Percentiles rank a stretch among this genome's conserved stretches.
Conservation (phyloP, 164 flowering plant species). For the Warburgia ugandensis region DNA sequence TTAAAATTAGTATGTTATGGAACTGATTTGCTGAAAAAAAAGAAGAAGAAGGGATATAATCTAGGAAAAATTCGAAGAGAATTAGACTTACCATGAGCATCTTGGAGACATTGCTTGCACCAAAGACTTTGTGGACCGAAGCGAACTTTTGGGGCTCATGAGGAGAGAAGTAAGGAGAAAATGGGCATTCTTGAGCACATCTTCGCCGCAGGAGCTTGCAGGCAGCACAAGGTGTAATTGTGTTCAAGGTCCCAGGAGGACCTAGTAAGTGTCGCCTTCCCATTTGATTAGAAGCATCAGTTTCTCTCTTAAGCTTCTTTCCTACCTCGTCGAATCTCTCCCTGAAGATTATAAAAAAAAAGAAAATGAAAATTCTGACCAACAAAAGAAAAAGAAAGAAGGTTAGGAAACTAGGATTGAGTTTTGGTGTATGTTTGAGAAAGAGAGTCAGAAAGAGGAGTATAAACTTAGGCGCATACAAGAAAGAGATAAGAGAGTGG, state of each 20-base stretch:
- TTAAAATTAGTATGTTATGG: neutral
- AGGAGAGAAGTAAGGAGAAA: conserved; percentile 93
- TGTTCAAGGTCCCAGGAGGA: conserved; percentile 61
- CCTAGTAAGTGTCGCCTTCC: conserved; percentile 68
- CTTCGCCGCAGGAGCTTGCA: conserved; percentile 82
- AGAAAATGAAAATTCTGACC: neutral
- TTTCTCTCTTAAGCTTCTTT: conserved; percentile 71
- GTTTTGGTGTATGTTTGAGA: neutral
- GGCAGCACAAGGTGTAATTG: conserved; percentile 91
- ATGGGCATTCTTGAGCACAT: conserved; percentile 92
- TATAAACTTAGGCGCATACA: neutral
- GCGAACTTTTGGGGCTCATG: conserved; percentile 94
- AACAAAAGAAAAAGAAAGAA: neutral
- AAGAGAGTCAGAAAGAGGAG: too few species aligned
- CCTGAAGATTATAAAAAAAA: conserved; percentile 20
- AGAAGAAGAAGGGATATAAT: neutral
- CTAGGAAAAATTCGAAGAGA: neutral
- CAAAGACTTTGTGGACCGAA: conserved; percentile 91
- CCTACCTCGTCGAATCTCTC: conserved; percentile 73
- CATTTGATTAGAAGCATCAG: conserved; percentile 46
- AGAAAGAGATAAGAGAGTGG: too few species aligned
- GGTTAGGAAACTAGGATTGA: neutral
- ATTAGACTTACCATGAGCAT: conserved; percentile 76
- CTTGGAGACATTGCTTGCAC: conserved; percentile 97
- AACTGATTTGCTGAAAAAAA: too few species aligned